A percentile compares a stretch with the other conserved stretches of the same genome.
Evolutionary conservation across 495 filamentous ascomycete species (phyloP).

Genomic region (Xylaria intraflava): DNA sequence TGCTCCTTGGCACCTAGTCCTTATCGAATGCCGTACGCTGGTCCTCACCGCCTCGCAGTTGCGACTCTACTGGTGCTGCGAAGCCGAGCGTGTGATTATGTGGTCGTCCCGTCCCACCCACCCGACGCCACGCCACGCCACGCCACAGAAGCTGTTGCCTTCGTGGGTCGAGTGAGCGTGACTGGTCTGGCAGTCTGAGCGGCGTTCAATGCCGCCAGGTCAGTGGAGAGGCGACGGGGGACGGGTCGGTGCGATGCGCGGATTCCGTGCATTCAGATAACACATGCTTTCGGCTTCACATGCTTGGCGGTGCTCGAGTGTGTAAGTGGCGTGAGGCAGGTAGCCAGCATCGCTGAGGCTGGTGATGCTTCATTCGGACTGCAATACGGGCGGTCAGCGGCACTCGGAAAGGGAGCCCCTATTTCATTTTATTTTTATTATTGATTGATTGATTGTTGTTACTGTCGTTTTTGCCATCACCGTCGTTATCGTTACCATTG

Average conservation of each 20-base stretch:
- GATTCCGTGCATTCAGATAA: background rate
- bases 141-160: background rate
- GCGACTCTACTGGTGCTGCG: background rate
- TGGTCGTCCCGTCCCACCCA: background rate
- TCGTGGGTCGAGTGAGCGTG: background rate
- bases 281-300: slow-evolving; percentile 2
- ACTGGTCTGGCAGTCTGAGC: background rate
- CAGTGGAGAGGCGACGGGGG: background rate
- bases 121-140: background rate
- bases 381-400: background rate
- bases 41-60: slow-evolving; percentile 6
- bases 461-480: too few species aligned
- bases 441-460: too few species aligned
- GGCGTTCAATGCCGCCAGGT: background rate
- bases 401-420: too few species aligned
- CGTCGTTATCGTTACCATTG: too few species aligned
- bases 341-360: background rate
- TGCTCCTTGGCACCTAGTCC: background rate
- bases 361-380: background rate
- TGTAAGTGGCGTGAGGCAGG: background rate
- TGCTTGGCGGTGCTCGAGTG: background rate
- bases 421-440: too few species aligned
- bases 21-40: background rate
- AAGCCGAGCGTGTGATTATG: background rate
- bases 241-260: slow-evolving; percentile 13